Conservation (phyloP, 768 basidiomycete species). For the Kondoa malvinella region DNA sequence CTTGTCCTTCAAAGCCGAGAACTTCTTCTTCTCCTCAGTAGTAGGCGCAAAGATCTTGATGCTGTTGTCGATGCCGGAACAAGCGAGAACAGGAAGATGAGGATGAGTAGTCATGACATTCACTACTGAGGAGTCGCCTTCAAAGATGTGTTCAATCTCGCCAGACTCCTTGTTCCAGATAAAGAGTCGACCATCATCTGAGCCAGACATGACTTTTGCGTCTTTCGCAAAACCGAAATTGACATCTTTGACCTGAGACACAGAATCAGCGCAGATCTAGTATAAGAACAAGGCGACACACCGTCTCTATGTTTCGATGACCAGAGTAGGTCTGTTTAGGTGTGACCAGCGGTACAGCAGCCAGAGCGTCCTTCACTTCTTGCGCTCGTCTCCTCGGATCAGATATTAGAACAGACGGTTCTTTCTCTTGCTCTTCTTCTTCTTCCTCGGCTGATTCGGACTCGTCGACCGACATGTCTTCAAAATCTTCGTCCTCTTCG, state of each 20-base stretch:
- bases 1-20: constrained; percentile 6
- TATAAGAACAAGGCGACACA: constrained; percentile 2
- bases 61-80: constrained; percentile 19
- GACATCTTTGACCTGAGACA: constrained; percentile 22
- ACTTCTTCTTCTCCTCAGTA: not conserved
- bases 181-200: constrained; percentile 22
- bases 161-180: constrained; percentile 13
- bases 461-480: not conserved
- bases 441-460: constrained; percentile 1
- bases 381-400: not conserved
- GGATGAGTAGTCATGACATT: constrained; percentile 25
- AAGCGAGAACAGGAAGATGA: constrained; percentile 22
- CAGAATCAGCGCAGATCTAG: not conserved
- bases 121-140: constrained; percentile 22
- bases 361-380: not conserved
- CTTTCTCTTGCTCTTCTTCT: not conserved
- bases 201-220: constrained; percentile 13
- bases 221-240: constrained; percentile 19
- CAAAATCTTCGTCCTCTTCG: not conserved
- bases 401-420: not conserved
- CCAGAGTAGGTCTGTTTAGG: constrained; percentile 18
- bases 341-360: constrained; percentile 18
- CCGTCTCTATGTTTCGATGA: constrained; percentile 23
- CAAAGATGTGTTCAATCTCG: constrained; percentile 18
- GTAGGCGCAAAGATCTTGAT: constrained; percentile 26